Percentiles rank a stretch among this genome's conserved stretches.
Evolutionary conservation across 306 rosid genomes (phyloP).

Genomic region (Fragaria iinumae): DNA sequence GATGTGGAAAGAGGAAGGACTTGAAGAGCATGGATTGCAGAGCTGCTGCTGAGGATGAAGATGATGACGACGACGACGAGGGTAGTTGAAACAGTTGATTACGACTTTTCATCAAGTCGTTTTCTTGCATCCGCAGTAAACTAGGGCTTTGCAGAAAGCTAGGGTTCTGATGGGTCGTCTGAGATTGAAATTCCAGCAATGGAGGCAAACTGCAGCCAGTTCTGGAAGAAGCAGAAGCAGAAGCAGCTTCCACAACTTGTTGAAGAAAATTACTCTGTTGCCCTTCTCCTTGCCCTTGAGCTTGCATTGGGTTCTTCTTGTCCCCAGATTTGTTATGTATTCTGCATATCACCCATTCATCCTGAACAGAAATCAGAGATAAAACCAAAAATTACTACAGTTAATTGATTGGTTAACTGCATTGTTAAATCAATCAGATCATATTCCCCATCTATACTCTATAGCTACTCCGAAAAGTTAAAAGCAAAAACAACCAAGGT

Average conservation of each 20-base stretch:
- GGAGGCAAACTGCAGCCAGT: constrained; percentile 30
- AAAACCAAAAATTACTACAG: neutral
- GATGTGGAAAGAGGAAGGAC: constrained; percentile 38
- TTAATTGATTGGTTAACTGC: neutral
- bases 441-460: no score
- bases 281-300: constrained; percentile 16
- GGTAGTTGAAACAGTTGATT: constrained; percentile 2
- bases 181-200: constrained; percentile 29
- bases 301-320: constrained; percentile 34
- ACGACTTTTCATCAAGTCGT: neutral
- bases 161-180: neutral
- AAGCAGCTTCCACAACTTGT: constrained; percentile 19
- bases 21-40: constrained; percentile 36
- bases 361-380: constrained; percentile 30
- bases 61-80: neutral
- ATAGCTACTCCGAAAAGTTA: neutral
- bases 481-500: constrained; percentile 10
- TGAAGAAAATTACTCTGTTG: constrained; percentile 12
- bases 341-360: constrained; percentile 91
- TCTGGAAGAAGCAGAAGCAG: neutral
- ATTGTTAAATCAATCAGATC: constrained; percentile 6
- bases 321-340: constrained; percentile 63
- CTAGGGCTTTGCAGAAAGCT: neutral
- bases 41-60: constrained; percentile 8
- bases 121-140: neutral